Percentiles rank a stretch among this genome's conserved stretches.
phyloP scores from a whole-genome alignment of 805 yeast genomes.

The Geotrichum ghanense region DNA sequence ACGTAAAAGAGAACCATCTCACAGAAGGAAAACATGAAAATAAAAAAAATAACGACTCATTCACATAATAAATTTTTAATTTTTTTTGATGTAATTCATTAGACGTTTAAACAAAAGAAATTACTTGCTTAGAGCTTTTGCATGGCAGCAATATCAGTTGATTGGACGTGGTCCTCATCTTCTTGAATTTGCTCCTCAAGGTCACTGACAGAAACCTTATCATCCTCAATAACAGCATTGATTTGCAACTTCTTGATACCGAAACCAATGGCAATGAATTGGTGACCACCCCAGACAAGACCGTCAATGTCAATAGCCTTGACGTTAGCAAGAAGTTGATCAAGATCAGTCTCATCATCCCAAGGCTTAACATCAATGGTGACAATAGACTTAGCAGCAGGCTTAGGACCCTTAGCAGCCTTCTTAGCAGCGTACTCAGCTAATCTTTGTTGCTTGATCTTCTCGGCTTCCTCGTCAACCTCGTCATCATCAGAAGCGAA shows the following conservation, averaged over 20 bases:
- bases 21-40: too few relatives aligned
- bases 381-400: conserved; percentile 96
- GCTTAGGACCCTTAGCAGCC: conserved; percentile 94
- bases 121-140: conserved; percentile 62
- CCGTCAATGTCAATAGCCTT: conserved; percentile 84
- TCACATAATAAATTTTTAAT: too few relatives aligned
- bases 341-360: conserved; percentile 98
- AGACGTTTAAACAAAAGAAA: neutral
- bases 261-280: conserved; percentile 94
- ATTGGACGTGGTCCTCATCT: conserved; percentile 99
- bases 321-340: conserved; percentile 75
- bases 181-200: conserved; percentile 65
- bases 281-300: conserved; percentile 96
- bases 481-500: conserved; percentile 93
- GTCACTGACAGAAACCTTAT: conserved; percentile 84
- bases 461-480: conserved; percentile 95
- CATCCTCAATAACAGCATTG: conserved; percentile 97
- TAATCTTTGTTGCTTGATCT: conserved; percentile 91
- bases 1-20: too few relatives aligned
- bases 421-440: conserved; percentile 97
- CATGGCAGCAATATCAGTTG: conserved; percentile 98
- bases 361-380: conserved; percentile 98
- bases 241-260: conserved; percentile 99
- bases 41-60: too few relatives aligned
- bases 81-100: too few relatives aligned